Conservation (phyloP, 805 yeast species). For the Saccharomycopsis sp. region DNA sequence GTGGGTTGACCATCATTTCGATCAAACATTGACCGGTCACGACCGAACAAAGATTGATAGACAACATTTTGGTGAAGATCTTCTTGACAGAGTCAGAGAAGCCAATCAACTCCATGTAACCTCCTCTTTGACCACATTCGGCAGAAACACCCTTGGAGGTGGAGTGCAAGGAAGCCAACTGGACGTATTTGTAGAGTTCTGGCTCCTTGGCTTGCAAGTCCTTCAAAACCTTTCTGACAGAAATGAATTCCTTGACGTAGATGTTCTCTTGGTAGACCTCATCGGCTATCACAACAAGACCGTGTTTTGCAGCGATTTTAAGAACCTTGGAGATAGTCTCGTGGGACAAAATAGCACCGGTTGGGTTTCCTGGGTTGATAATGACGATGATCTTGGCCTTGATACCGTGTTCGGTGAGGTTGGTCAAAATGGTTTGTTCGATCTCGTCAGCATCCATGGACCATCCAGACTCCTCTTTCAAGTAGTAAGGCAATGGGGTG, state of each 20-base stretch:
- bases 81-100: slow-evolving; percentile 63
- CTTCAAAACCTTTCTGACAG: slow-evolving; percentile 74
- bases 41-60: slow-evolving; percentile 88
- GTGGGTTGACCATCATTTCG: slow-evolving; percentile 92
- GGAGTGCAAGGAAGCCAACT: slow-evolving; percentile 91
- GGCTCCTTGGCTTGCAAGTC: slow-evolving; percentile 49
- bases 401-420: slow-evolving; percentile 38
- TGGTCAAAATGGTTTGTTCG: slow-evolving; percentile 34
- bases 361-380: slow-evolving; percentile 98
- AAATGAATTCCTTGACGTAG: slow-evolving; percentile 72
- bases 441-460: slow-evolving; percentile 67
- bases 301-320: slow-evolving; percentile 74
- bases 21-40: slow-evolving; percentile 92
- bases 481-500: slow-evolving; percentile 76
- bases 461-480: slow-evolving; percentile 82
- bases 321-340: slow-evolving; percentile 66
- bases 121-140: slow-evolving; percentile 99
- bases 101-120: slow-evolving; percentile 91
- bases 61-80: slow-evolving; percentile 75
- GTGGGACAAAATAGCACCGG: slow-evolving; percentile 73
- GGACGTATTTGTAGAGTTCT: slow-evolving; percentile 58
- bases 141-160: slow-evolving; percentile 97
- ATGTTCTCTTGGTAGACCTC: slow-evolving; percentile 96
- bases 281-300: slow-evolving; percentile 87
- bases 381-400: slow-evolving; percentile 77